phyloP scores from a whole-genome alignment of 306 rosid genomes.

The Begonia loranthoides region DNA sequence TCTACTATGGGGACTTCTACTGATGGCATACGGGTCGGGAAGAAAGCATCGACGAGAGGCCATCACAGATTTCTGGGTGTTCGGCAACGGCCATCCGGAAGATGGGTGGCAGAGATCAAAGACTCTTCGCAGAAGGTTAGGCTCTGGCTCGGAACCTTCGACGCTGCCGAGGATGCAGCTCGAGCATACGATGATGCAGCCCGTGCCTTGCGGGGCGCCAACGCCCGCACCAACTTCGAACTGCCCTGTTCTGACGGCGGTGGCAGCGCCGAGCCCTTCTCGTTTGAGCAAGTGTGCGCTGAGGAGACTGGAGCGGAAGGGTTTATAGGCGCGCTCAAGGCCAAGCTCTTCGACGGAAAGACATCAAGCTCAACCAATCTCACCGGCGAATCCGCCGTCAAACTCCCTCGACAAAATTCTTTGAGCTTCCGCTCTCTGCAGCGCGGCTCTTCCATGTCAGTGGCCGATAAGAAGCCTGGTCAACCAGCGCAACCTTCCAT shows the following conservation, averaged over 20 bases:
- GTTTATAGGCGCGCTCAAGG: slow-evolving; percentile 51
- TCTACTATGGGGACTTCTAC: neutral
- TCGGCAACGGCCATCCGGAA: slow-evolving; percentile 62
- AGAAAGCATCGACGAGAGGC: slow-evolving; percentile 49
- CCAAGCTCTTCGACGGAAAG: slow-evolving; percentile 35
- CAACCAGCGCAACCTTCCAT: no score
- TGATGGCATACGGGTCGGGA: slow-evolving; percentile 10
- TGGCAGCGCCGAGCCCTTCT: slow-evolving; percentile 34
- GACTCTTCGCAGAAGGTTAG: slow-evolving; percentile 64
- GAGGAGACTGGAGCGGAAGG: slow-evolving; percentile 22
- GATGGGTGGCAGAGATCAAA: slow-evolving; percentile 88
- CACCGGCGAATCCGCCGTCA: no score
- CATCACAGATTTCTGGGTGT: slow-evolving; percentile 64
- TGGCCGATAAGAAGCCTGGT: no score
- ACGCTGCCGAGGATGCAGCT: slow-evolving; percentile 60
- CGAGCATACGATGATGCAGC: slow-evolving; percentile 59
- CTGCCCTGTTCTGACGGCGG: slow-evolving; percentile 12
- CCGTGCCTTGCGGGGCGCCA: slow-evolving; percentile 47
- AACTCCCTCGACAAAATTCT: no score
- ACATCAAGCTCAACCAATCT: no score
- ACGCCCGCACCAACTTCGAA: slow-evolving; percentile 65
- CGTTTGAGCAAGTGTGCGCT: slow-evolving; percentile 33
- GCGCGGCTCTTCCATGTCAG: no score
- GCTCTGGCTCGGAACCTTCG: slow-evolving; percentile 74
- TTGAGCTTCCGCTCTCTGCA: no score